Base-by-base conservation (phyloP, 192 early-diverging fungal genomes). In the Gigaspora rosea region DNA sequence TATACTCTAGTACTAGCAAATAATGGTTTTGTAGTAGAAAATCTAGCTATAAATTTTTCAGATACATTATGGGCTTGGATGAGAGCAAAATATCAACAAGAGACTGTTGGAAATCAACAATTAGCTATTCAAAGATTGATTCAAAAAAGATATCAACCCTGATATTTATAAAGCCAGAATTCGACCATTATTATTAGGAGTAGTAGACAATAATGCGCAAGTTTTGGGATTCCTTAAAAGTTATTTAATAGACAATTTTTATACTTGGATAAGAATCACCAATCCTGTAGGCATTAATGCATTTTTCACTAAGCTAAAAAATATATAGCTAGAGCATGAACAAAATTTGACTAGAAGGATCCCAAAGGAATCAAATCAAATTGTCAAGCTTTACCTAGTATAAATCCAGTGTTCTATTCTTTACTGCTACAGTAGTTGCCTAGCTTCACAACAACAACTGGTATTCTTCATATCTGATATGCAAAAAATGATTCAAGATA, bases 191-290 rank as follows among this genome's bases (percentile, higher is more conserved):
- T 66, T 66, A 66, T 66, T 66, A n/a, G 35, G 13, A 46, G 32
- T 46, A 10, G 15, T 32, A 12, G 18, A 66, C 12, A 47, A 66
- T 66, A 32, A 66, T 66, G 10, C 9, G 3, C 64, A 66, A 66
- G 64, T 66, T 47, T 36, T 66, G 16, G 33, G 64, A 66, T 66
- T 66, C 33, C 10, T 66, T 66, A 66, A 66, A 66, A 66, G 64
- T 16, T 33, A 66, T 15, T 66, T 66, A 18, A 35, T 8, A 10
- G 32, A 27, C 33, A 27, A 66, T 35, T 47, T 66, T 66, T 66
- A 10, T 36, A 66, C 64, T 66, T 66, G 8, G 64, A 66, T 66
- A 2, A 66, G 64, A 66, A 46, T 47, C 0, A 35, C 10, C 3
- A 47, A 35, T 66, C 64, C 27, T 33, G 27, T 0, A 0, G 0